Conservation (phyloP, 805 yeast genomes). For the Nakazawaea wyomingensis region DNA sequence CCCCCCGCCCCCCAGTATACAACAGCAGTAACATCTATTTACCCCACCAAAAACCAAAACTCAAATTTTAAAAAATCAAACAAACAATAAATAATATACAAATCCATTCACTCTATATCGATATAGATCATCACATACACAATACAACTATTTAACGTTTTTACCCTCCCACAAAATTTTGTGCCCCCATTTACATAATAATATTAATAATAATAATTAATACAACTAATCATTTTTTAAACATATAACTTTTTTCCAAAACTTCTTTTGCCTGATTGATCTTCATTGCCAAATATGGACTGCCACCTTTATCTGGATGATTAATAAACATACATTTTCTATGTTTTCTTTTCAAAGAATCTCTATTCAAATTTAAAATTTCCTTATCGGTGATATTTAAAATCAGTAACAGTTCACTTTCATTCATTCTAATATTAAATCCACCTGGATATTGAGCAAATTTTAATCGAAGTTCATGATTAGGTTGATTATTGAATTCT, state of each 20-base stretch:
- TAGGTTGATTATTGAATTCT: conserved; percentile 12
- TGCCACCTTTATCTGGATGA: conserved; percentile 90
- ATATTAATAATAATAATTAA: too few species aligned
- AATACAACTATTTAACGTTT: too few species aligned
- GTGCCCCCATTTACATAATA: too few species aligned
- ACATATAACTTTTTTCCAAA: conserved; percentile 57
- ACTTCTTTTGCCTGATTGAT: conserved; percentile 83
- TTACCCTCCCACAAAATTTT: too few species aligned
- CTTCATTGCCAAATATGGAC: conserved; percentile 75
- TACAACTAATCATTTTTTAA: conserved; percentile 19
- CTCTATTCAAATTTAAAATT: conserved; percentile 41
- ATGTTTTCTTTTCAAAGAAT: conserved; percentile 63
- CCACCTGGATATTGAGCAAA: conserved; percentile 51
- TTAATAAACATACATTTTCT: conserved; percentile 72
- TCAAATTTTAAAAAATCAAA: neutral
- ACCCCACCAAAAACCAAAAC: too few species aligned
- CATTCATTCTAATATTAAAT: conserved; percentile 59
- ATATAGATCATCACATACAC: too few species aligned
- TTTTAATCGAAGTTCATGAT: conserved; percentile 18
- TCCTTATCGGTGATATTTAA: conserved; percentile 54
- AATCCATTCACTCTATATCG: too few species aligned
- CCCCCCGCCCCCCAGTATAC: too few species aligned
- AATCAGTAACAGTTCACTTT: conserved; percentile 64
- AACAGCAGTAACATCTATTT: too few species aligned
- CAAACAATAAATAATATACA: neutral